phyloP scores from a whole-genome alignment of 768 basidiomycete genomes.

The Termitomyces eurrhizus region DNA sequence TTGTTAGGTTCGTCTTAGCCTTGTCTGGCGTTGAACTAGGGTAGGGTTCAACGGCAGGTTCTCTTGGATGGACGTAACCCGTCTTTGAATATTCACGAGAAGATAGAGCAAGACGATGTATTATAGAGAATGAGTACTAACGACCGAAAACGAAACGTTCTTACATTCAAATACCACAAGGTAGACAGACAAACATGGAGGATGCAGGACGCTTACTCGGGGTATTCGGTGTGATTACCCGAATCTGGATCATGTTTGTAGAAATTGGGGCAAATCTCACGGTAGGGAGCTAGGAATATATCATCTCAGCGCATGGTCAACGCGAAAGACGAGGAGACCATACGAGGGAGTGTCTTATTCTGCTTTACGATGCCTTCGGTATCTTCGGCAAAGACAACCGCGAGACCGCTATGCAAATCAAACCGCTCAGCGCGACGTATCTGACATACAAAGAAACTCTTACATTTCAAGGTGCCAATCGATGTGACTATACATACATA shows the following conservation, averaged over 20 bases:
- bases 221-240: conserved; percentile 2
- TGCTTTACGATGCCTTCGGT: conserved; percentile 1
- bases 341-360: conserved; percentile 2
- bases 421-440: background rate
- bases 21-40: no score
- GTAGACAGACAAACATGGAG: background rate
- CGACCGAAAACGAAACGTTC: no score
- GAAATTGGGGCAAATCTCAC: conserved; percentile 5
- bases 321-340: background rate
- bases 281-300: background rate
- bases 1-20: no score
- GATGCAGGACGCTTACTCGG: background rate
- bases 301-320: background rate
- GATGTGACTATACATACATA: background rate
- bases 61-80: no score
- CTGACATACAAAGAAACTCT: background rate
- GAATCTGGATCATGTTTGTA: conserved; percentile 1
- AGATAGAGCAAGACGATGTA: background rate
- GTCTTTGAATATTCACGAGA: background rate
- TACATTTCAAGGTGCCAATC: conserved; percentile 4
- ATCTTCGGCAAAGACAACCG: conserved; percentile 9
- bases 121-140: background rate
- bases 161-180: background rate
- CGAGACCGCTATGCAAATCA: background rate
- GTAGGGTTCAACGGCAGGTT: no score